phyloP scores from a whole-genome alignment of 2,329 filamentous ascomycete genomes.

The Fusarium subtropicale region DNA sequence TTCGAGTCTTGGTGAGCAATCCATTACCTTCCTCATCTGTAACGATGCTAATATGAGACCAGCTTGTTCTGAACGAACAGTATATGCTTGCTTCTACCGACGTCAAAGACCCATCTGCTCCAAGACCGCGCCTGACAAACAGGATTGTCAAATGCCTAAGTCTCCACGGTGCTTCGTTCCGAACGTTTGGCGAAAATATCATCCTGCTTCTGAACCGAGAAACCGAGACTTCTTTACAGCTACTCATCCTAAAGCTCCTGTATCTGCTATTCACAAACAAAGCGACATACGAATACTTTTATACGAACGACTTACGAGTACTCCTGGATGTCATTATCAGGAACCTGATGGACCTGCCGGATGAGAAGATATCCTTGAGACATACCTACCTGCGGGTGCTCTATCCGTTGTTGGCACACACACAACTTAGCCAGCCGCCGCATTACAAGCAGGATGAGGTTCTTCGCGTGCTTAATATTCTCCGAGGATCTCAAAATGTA shows the following conservation, averaged over 20 bases:
- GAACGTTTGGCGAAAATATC: slow-evolving; percentile 97
- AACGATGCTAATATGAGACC: slow-evolving; percentile 33
- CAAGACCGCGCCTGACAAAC: slow-evolving; percentile 77
- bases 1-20: slow-evolving; percentile 82
- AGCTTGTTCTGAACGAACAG: slow-evolving; percentile 97
- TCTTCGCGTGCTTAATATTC: slow-evolving; percentile 76
- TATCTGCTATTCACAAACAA: slow-evolving; percentile 95
- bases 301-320: slow-evolving; percentile 95
- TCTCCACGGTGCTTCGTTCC: slow-evolving; percentile 81
- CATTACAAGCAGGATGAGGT: slow-evolving; percentile 95
- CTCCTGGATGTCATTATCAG: slow-evolving; percentile 95
- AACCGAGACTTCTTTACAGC: slow-evolving; percentile 90
- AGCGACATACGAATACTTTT: slow-evolving; percentile 96
- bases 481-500: slow-evolving; percentile 71
- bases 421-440: slow-evolving; percentile 85
- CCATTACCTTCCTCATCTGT: not conserved
- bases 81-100: slow-evolving; percentile 86
- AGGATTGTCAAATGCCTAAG: slow-evolving; percentile 93
- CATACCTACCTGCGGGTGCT: slow-evolving; percentile 96
- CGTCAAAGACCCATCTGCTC: slow-evolving; percentile 53
- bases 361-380: slow-evolving; percentile 79
- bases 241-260: slow-evolving; percentile 95
- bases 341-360: slow-evolving; percentile 94
- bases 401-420: slow-evolving; percentile 90
- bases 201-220: slow-evolving; percentile 95